A percentile compares a stretch with the other conserved stretches of the same genome.
Evolutionary conservation across 2,329 filamentous ascomycete species (phyloP).

Genomic region (Aureobasidium namibiae): DNA sequence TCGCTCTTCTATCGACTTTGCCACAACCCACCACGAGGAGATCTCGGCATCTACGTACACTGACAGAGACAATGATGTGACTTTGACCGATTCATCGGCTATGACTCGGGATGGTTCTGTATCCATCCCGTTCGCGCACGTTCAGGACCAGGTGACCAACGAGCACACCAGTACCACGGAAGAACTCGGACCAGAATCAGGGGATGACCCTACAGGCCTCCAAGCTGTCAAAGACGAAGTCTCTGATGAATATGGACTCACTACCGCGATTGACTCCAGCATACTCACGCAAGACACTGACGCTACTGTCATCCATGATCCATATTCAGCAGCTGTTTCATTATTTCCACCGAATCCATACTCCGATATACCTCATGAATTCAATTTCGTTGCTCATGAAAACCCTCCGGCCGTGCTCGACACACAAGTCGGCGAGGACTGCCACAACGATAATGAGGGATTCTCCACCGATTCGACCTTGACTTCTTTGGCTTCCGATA

Average conservation of each 20-base stretch:
- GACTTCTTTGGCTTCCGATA: background rate
- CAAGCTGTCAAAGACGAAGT: background rate
- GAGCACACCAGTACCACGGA: background rate
- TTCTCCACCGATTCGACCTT: background rate
- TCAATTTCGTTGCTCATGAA: background rate
- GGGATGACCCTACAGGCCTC: background rate
- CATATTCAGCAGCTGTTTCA: background rate
- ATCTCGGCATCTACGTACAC: background rate
- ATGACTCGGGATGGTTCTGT: background rate
- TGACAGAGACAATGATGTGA: background rate
- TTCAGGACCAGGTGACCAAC: background rate
- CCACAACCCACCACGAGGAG: background rate
- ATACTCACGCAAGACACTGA: background rate
- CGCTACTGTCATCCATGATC: background rate
- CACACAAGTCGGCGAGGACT: background rate
- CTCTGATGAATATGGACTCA: background rate
- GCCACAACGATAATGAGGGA: background rate
- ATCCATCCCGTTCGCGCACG: too few relatives aligned
- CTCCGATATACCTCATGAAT: background rate
- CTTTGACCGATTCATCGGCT: background rate
- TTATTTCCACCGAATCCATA: slow-evolving; percentile 4
- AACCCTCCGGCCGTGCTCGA: too few relatives aligned
- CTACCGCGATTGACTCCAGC: background rate
- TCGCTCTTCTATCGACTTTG: background rate
- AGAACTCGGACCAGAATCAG: background rate